Percentiles rank a stretch among this genome's conserved stretches.
These are phyloP conservation scores for Sugiyamaella novakii DNA, from an alignment of 1,139 yeast species.

Conservation along the genomic window DNA sequence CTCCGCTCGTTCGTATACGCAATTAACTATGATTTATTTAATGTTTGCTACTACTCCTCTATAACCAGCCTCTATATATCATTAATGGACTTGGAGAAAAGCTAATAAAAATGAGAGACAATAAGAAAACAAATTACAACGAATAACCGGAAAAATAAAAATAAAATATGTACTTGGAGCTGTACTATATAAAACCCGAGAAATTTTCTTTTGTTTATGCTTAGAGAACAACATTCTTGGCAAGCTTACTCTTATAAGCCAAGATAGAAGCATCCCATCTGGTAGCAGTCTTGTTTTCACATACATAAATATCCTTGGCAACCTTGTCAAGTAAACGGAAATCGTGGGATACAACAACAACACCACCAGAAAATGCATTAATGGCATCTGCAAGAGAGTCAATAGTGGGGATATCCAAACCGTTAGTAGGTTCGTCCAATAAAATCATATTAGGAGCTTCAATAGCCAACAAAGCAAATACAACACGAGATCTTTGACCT, in stretches of 20 bases:
- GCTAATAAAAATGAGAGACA: constrained; percentile 3
- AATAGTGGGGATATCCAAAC: constrained; percentile 96
- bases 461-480: constrained; percentile 91
- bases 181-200: too few species aligned
- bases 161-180: too few species aligned
- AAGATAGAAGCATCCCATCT: constrained; percentile 93
- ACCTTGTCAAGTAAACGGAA: constrained; percentile 97
- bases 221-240: constrained; percentile 62
- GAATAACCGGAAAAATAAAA: constrained; percentile 1
- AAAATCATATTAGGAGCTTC: constrained; percentile 93
- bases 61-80: constrained; percentile 15
- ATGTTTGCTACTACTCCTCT: constrained; percentile 9
- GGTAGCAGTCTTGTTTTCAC: constrained; percentile 91
- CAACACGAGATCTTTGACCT: constrained; percentile 99
- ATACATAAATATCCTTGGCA: constrained; percentile 95
- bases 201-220: too few species aligned
- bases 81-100: constrained; percentile 12
- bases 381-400: constrained; percentile 98
- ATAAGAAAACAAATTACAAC: constrained; percentile 1
- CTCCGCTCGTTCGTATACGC: too few species aligned
- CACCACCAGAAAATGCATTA: constrained; percentile 94
- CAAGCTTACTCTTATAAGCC: constrained; percentile 91
- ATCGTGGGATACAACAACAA: constrained; percentile 97
- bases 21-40: too few species aligned
- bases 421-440: constrained; percentile 99